Conservation (phyloP, 495 filamentous ascomycete genomes). For the Chaetomium tenue region DNA sequence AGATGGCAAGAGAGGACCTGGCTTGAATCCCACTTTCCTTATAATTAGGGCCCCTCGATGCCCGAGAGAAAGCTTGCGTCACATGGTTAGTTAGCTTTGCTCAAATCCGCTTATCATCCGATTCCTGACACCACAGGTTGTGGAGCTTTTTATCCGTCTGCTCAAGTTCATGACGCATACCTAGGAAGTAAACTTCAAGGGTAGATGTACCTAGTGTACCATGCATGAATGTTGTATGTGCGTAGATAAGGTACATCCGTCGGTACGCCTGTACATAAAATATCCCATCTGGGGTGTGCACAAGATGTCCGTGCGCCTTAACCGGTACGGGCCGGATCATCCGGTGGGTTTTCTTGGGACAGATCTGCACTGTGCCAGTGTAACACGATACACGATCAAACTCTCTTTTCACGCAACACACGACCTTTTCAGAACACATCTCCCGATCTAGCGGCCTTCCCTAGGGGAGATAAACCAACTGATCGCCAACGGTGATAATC, state of each 20-base stretch:
- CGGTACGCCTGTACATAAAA: neutral
- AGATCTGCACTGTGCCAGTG: neutral
- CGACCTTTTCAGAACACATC: neutral
- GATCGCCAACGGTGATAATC: neutral
- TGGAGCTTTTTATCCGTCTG: too few species aligned
- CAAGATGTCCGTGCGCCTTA: neutral
- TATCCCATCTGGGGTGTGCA: too few species aligned
- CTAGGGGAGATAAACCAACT: neutral
- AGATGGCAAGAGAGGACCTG: too few species aligned
- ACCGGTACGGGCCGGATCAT: neutral
- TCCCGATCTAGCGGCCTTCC: neutral
- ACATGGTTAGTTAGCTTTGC: neutral
- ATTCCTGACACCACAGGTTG: too few species aligned
- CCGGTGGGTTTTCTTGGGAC: neutral
- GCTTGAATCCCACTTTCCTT: too few species aligned
- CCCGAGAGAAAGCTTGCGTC: neutral
- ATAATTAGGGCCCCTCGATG: neutral
- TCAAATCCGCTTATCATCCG: neutral
- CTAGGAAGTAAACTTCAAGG: too few species aligned
- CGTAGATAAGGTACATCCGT: too few species aligned
- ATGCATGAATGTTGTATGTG: too few species aligned
- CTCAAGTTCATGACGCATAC: too few species aligned
- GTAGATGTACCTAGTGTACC: too few species aligned
- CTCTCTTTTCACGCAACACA: neutral
- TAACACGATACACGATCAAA: neutral